phyloP scores from a whole-genome alignment of 306 rosid species.

The Glycine latifolia region DNA sequence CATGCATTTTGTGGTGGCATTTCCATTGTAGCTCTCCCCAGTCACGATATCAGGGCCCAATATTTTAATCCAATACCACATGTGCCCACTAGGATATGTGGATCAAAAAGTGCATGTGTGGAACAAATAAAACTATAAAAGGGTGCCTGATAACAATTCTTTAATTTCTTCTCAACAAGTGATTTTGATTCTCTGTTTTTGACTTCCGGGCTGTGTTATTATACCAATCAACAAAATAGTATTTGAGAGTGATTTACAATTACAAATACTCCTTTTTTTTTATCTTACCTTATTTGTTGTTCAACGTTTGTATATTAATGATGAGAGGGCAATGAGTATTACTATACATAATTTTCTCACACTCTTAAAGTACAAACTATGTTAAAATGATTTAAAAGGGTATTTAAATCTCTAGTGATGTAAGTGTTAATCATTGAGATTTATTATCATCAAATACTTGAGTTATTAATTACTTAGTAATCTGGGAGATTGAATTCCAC shows the following conservation, averaged over 20 bases:
- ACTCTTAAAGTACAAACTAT: background rate
- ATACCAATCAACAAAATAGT: too few relatives aligned
- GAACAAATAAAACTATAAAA: background rate
- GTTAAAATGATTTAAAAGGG: background rate
- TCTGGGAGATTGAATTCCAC: conserved; percentile 6
- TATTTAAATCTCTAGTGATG: background rate
- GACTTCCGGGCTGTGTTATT: background rate
- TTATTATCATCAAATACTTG: background rate
- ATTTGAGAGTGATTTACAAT: too few relatives aligned
- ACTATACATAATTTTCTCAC: background rate
- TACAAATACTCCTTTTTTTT: too few relatives aligned
- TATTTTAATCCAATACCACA: background rate
- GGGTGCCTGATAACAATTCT: background rate
- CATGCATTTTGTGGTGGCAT: conserved; percentile 29
- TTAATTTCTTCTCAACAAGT: background rate
- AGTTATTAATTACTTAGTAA: background rate
- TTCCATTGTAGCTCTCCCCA: background rate
- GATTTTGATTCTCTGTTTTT: background rate
- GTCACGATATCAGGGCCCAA: conserved; percentile 38
- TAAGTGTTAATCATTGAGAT: background rate
- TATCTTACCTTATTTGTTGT: too few relatives aligned
- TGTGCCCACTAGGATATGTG: conserved; percentile 34
- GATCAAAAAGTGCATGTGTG: conserved; percentile 38
- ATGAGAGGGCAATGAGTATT: too few relatives aligned
- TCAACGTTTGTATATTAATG: too few relatives aligned